Evolutionary conservation across 2,329 filamentous ascomycete genomes (phyloP).

Genomic region (Thielaviopsis populi): DNA sequence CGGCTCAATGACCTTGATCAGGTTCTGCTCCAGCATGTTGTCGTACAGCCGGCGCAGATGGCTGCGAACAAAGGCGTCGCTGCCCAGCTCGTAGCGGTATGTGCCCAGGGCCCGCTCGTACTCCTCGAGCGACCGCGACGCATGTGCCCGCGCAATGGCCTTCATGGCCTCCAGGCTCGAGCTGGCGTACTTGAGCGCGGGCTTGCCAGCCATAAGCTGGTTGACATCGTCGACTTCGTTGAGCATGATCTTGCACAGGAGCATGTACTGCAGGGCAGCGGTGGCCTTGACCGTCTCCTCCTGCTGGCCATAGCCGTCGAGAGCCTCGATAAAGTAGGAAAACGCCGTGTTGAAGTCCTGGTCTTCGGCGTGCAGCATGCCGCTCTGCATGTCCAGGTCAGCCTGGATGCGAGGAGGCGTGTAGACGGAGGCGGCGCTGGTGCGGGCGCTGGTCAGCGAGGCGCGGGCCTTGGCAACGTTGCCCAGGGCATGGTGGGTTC

Average conservation of each 20-base stretch:
- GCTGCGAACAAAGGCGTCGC: constrained; percentile 91
- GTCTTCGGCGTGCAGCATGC: constrained; percentile 96
- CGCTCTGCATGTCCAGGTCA: constrained; percentile 96
- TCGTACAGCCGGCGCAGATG: constrained; percentile 93
- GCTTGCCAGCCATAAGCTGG: constrained; percentile 85
- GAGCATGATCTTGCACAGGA: constrained; percentile 99
- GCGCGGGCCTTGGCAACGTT: constrained; percentile 94
- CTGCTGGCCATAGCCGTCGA: constrained; percentile 90
- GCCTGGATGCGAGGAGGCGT: constrained; percentile 90
- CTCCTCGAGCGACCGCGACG: constrained; percentile 88
- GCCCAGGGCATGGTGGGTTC: constrained; percentile 91
- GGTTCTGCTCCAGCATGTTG: constrained; percentile 97
- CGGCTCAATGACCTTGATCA: constrained; percentile 98
- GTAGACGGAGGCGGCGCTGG: constrained; percentile 86
- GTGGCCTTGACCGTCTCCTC: constrained; percentile 83
- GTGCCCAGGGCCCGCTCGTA: constrained; percentile 85
- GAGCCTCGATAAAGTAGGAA: constrained; percentile 97
- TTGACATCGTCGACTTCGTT: constrained; percentile 95
- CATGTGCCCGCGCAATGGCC: constrained; percentile 87
- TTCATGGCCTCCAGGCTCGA: constrained; percentile 98
- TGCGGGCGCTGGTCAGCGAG: constrained; percentile 83
- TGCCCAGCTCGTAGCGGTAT: constrained; percentile 86
- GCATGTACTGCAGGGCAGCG: constrained; percentile 97
- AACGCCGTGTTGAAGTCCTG: constrained; percentile 98
- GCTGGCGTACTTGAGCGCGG: constrained; percentile 89